These are phyloP conservation scores for Pestalotiopsis sp. DNA, from an alignment of 2,329 filamentous ascomycete species.

Conservation along the genomic window DNA sequence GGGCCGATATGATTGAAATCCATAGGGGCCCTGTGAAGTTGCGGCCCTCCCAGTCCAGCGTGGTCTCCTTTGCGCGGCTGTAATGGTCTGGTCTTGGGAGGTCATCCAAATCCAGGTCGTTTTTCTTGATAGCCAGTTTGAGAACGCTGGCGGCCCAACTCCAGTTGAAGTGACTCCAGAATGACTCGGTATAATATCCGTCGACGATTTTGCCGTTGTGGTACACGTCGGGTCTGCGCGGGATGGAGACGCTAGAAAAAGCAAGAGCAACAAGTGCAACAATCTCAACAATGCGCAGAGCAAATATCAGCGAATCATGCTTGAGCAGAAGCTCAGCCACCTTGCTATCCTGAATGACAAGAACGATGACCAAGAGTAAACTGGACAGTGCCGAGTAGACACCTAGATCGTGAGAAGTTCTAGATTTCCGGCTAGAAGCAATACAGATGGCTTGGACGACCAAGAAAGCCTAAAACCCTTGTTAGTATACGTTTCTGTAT, in stretches of 20 bases:
- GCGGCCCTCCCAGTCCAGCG: constrained; percentile 50
- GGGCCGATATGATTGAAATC: constrained; percentile 60
- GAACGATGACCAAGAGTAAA: constrained; percentile 43
- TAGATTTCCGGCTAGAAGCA: constrained; percentile 50
- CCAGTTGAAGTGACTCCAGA: constrained; percentile 66
- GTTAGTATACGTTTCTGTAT: constrained; percentile 15
- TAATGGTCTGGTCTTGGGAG: constrained; percentile 62
- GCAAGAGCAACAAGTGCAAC: constrained; percentile 45
- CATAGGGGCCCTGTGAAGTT: constrained; percentile 57
- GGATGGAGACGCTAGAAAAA: constrained; percentile 56
- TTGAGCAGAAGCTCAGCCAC: constrained; percentile 37
- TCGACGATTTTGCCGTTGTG: constrained; percentile 64
- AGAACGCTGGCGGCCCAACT: constrained; percentile 64
- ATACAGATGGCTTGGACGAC: constrained; percentile 54
- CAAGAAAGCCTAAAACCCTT: constrained; percentile 46
- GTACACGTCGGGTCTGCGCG: constrained; percentile 70
- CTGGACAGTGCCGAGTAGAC: constrained; percentile 53
- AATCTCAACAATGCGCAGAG: constrained; percentile 52
- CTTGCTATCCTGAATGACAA: constrained; percentile 47
- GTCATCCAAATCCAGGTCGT: constrained; percentile 63
- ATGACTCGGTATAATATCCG: constrained; percentile 61
- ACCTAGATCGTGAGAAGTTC: constrained; percentile 56
- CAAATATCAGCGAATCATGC: constrained; percentile 37
- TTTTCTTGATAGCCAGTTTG: constrained; percentile 55
- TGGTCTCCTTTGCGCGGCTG: constrained; percentile 53